Base-by-base conservation (phyloP, 257 asterid genomes). In the Solanum tarapatanum region DNA sequence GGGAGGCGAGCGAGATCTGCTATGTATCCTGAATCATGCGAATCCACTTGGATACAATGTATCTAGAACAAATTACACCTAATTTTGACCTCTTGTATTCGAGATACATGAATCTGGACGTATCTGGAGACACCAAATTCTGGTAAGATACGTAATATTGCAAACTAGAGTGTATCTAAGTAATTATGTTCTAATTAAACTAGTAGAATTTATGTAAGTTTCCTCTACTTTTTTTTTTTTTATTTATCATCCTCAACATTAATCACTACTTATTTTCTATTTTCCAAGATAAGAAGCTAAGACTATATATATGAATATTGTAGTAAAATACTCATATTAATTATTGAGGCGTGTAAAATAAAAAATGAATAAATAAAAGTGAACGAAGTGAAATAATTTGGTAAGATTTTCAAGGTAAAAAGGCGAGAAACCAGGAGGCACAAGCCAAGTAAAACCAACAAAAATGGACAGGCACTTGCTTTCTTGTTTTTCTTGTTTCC, bases 401-500 rank as follows among this genome's bases (percentile, higher is more conserved):
- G 26, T 55, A 55, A 55, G 64, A 55, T 55, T 55, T 55, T 55
- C 64, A 60, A 60, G 62, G 84, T 48, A 55, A 88, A 60, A 87
- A 35, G 82, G 85, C 62, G 87, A 82, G 85, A 68, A 84, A 68
- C 85, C 91, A 90, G 89, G 93, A 87, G 89, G 92, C 85, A 82
- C 28, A 14, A 24, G 41, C 13, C 74, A 33, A 51, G 28, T 64
- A 60, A 82, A 90, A 70, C 89, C 79, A 43, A 85, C 60, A 83
- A 73, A 86, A 69, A 85, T 33, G 58, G 94, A 93, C 93, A 91
- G 91, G 93, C 94, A 90, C 95, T 93, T 93, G 92, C 94, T 93
- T 94, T 94, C 35, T 91, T 91, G 95, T 60, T 90, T 93, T 89
- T 89, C 93, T 91, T 91, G 95, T 73, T 91, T 93, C 89, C 88